These are phyloP conservation scores for Carex myosuroides DNA, from an alignment of 176 grass and related monocot species.

Conservation along the genomic window DNA sequence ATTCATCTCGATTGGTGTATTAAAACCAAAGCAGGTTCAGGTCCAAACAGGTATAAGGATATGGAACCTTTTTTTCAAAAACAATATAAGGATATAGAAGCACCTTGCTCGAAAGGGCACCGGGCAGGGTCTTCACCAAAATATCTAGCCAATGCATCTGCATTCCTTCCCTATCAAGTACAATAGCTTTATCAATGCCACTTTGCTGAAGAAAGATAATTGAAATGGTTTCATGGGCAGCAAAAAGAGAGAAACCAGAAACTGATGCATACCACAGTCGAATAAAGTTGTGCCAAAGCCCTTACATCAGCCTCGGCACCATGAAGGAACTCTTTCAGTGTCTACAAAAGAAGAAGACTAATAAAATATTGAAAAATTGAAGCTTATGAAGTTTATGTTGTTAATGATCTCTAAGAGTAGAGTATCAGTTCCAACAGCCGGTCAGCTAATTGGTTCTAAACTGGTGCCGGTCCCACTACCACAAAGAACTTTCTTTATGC, in stretches of 20 bases:
- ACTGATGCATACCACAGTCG: constrained; percentile 69
- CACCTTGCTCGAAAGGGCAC: constrained; percentile 98
- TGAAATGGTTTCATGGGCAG: constrained; percentile 8
- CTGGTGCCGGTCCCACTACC: neutral
- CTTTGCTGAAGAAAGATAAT: neutral
- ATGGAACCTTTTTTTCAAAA: neutral
- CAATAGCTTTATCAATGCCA: constrained; percentile 6
- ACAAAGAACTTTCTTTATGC: neutral
- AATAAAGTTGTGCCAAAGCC: constrained; percentile 83
- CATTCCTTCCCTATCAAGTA: constrained; percentile 77
- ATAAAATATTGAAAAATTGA: neutral
- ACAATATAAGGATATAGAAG: constrained; percentile 17
- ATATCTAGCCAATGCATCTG: constrained; percentile 95
- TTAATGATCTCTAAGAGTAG: neutral
- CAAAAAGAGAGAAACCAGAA: neutral
- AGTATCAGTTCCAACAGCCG: neutral
- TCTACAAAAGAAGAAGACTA: constrained; percentile 44
- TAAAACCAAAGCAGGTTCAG: constrained; percentile 8
- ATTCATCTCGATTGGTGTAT: neutral
- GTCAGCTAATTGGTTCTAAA: neutral
- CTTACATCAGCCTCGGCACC: constrained; percentile 94
- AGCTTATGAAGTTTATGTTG: neutral
- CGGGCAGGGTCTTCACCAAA: constrained; percentile 93
- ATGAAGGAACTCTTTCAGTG: constrained; percentile 75
- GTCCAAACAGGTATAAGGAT: neutral